These are phyloP conservation scores for Colletotrichum cordylinicola DNA, from an alignment of 2,329 filamentous ascomycete species.

Conservation along the genomic window DNA sequence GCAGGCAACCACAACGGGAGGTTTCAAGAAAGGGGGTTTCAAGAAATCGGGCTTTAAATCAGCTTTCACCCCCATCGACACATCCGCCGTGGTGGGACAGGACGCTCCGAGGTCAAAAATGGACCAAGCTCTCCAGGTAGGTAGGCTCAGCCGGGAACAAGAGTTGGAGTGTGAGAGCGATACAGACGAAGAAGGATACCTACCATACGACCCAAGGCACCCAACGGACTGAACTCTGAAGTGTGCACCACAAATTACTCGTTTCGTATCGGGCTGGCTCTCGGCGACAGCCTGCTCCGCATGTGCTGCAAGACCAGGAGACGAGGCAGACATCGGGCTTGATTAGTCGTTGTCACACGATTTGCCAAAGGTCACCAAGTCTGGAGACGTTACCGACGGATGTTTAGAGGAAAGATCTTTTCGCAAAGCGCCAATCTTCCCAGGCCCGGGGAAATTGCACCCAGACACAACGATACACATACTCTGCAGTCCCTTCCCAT, in stretches of 20 bases:
- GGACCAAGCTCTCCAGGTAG: slow-evolving; percentile 21
- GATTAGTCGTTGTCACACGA: background rate
- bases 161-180: slow-evolving; percentile 58
- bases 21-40: slow-evolving; percentile 74
- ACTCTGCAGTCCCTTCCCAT: background rate
- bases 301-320: background rate
- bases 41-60: slow-evolving; percentile 87
- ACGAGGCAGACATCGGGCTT: background rate
- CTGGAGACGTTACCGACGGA: background rate
- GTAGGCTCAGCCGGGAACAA: slow-evolving; percentile 23
- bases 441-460: background rate
- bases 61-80: slow-evolving; percentile 67
- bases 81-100: slow-evolving; percentile 22
- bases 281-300: background rate
- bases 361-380: background rate
- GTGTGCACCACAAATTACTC: background rate
- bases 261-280: background rate
- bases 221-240: slow-evolving; percentile 60
- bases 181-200: slow-evolving; percentile 74
- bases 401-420: background rate
- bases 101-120: slow-evolving; percentile 24
- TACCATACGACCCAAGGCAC: slow-evolving; percentile 66
- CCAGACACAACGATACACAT: background rate
- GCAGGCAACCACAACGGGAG: slow-evolving; percentile 36
- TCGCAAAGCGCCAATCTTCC: background rate